Base-by-base conservation (phyloP, 352 stramenopile genomes). In the Lagenidium sp. region DNA sequence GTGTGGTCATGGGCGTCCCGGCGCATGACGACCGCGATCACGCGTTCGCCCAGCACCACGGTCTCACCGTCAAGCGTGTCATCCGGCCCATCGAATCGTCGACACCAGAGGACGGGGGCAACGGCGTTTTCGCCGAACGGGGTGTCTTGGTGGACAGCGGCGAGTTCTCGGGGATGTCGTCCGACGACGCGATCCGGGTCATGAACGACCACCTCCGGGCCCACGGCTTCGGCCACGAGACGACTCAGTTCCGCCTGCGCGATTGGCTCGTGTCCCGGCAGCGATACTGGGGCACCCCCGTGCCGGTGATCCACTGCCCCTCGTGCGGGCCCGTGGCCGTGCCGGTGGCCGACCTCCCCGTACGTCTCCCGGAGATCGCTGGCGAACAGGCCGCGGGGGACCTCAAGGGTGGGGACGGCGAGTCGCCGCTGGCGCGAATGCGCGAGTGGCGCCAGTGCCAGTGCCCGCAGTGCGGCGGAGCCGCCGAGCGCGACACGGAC, bases 201-300 rank as follows among this genome's bases (percentile, higher is more conserved):
- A 88, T 99, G 39, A 95, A 94, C 30, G 36, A 60, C 31, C 79
- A 83, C 51, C 70, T 98, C 5, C 37, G 76, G 13, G 23, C 30
- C 0, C 29, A 66, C 4, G 42, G 52, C 2, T 47, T 68, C 6
- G 85, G 85, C 19, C 55, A 65, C n/a, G 51, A 62, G 22, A 75
- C 63, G 31, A 94, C 76, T 8, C 75, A 93, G 31, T 99, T 98
- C 64, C 96, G 96, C 38, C 72, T 99, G 26, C 93, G 95, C 21
- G 97, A 99, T 75, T 99, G 97, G 97, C 82, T 99, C 11, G 97
- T 99, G 51, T 98, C 91, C 12, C 85, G 97, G 18, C 97, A 99
- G 74, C 83, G 97, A 12, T 99, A 99, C 63, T 99, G 97, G 97
- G 97, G 97, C 25, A 92, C 98, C 46, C 97, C 97, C 1, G 98